phyloP scores from a whole-genome alignment of 2,329 filamentous ascomycete species.

The Diplodia scrobiculata region DNA sequence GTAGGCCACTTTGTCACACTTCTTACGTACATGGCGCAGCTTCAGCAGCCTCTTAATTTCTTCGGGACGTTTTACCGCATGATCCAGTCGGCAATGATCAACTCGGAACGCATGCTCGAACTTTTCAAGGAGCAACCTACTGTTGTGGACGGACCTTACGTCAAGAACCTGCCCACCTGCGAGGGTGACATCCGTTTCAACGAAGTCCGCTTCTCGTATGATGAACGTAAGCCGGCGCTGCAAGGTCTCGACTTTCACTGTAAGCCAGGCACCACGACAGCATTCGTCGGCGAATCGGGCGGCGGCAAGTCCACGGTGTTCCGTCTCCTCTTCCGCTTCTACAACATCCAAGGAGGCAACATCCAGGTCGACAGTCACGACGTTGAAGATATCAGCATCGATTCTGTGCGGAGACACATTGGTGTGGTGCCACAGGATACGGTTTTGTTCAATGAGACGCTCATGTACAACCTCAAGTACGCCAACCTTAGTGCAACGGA shows the following conservation, averaged over 20 bases:
- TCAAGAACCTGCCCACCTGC: slow-evolving; percentile 65
- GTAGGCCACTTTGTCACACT: slow-evolving; percentile 71
- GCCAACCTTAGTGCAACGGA: slow-evolving; percentile 79
- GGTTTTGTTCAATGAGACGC: slow-evolving; percentile 86
- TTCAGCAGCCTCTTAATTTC: slow-evolving; percentile 70
- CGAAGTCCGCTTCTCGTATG: slow-evolving; percentile 88
- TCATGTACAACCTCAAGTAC: slow-evolving; percentile 94
- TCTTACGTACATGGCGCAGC: slow-evolving; percentile 72
- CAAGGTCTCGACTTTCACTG: slow-evolving; percentile 84
- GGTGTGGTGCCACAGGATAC: slow-evolving; percentile 97
- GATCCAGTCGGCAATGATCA: slow-evolving; percentile 96
- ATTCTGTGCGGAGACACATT: slow-evolving; percentile 87
- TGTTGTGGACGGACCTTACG: slow-evolving; percentile 74
- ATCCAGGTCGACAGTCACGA: slow-evolving; percentile 84
- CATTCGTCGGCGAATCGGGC: slow-evolving; percentile 93
- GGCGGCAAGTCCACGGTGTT: slow-evolving; percentile 97
- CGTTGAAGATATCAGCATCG: slow-evolving; percentile 84
- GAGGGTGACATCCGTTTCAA: slow-evolving; percentile 83
- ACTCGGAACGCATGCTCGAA: slow-evolving; percentile 90
- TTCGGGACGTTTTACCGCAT: slow-evolving; percentile 94
- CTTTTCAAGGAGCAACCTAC: slow-evolving; percentile 95
- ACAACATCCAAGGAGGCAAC: slow-evolving; percentile 76
- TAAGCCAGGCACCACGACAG: slow-evolving; percentile 86
- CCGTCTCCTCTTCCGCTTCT: slow-evolving; percentile 93
- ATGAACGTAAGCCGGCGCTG: slow-evolving; percentile 80